Percentiles rank a stretch among this genome's conserved stretches.
phyloP scores from a whole-genome alignment of 257 asterid species.

The Leptodermis oblonga region DNA sequence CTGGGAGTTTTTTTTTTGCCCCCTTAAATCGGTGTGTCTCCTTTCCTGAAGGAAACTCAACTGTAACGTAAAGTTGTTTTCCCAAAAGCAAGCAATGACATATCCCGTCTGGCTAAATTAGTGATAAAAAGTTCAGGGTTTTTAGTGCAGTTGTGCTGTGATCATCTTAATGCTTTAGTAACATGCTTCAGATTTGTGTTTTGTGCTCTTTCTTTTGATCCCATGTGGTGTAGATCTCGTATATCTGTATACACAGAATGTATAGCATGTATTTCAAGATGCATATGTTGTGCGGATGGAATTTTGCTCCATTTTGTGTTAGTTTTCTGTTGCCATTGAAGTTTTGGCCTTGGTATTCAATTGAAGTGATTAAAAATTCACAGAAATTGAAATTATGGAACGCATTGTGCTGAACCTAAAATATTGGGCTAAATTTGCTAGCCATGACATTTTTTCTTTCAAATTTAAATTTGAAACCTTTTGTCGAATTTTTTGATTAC shows the following conservation, averaged over 20 bases:
- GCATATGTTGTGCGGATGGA: neutral
- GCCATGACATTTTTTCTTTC: neutral
- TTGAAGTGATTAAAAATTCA: neutral
- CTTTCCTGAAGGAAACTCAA: neutral
- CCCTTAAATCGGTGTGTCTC: neutral
- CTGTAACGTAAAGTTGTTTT: neutral
- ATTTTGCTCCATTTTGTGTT: neutral
- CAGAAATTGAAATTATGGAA: neutral
- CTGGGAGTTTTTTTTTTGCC: neutral
- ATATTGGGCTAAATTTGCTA: neutral
- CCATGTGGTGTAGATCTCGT: neutral
- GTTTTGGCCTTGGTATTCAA: neutral
- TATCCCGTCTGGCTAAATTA: neutral
- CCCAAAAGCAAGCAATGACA: neutral
- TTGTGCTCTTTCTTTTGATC: neutral
- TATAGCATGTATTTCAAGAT: neutral
- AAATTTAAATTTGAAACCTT: neutral
- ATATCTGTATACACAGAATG: neutral
- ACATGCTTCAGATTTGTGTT: neutral
- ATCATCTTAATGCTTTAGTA: neutral
- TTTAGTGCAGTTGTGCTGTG: neutral
- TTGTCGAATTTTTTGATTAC: neutral
- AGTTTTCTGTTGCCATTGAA: neutral
- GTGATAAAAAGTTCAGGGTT: neutral
- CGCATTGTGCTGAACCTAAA: neutral